Evolutionary conservation across 441 rosid species (phyloP).

Genomic region (Biscutella laevigata): DNA sequence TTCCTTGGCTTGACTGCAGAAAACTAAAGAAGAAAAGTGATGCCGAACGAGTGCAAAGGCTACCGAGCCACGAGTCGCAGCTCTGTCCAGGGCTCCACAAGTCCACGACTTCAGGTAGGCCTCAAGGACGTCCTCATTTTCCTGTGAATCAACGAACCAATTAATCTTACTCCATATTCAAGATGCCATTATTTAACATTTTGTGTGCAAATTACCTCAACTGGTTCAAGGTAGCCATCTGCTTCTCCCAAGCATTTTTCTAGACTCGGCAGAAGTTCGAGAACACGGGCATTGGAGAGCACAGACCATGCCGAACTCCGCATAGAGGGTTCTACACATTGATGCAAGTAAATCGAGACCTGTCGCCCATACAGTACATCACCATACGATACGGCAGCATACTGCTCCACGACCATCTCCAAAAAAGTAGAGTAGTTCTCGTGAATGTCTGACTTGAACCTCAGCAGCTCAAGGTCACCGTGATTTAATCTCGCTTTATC

Average conservation of each 20-base stretch:
- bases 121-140: conserved; percentile 59
- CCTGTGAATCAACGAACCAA: conserved; percentile 32
- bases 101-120: conserved; percentile 79
- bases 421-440: conserved; percentile 68
- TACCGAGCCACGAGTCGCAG: conserved; percentile 50
- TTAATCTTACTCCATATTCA: background rate
- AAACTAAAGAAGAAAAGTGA: conserved; percentile 62
- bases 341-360: conserved; percentile 66
- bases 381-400: conserved; percentile 79
- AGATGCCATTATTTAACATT: background rate
- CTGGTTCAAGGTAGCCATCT: conserved; percentile 75
- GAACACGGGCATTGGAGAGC: conserved; percentile 55
- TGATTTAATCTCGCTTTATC: conserved; percentile 35
- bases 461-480: conserved; percentile 34
- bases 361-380: conserved; percentile 73
- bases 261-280: conserved; percentile 73
- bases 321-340: conserved; percentile 48
- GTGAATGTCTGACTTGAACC: conserved; percentile 65
- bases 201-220: conserved; percentile 46
- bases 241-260: conserved; percentile 57
- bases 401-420: conserved; percentile 79
- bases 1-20: conserved; percentile 27
- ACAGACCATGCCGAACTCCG: conserved; percentile 72
- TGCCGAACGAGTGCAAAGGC: conserved; percentile 56
- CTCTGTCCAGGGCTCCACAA: conserved; percentile 72